Base-by-base conservation (phyloP, 768 basidiomycete species). In the Porphyrellus cyaneotinctus region DNA sequence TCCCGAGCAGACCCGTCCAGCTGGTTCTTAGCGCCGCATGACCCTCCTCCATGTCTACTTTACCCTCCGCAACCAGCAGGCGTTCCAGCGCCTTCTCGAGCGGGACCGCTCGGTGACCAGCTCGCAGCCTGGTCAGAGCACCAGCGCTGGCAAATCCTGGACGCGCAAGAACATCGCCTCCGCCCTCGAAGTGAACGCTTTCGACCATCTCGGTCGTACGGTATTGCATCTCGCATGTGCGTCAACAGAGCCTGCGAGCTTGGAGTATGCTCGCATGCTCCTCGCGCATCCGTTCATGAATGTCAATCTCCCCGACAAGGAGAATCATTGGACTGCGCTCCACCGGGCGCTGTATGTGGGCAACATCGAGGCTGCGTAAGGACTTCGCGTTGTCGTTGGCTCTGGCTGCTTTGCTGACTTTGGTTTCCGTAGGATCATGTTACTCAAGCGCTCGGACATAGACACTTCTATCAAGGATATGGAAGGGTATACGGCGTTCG, bases 401-500 rank as follows among this genome's bases (percentile, higher is more conserved):
- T 50, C 11, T 47, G 35, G 20, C 37, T 26, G 9, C 4, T 30
- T 6, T 47, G 28, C 48, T 63, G 56, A 73, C 53, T 50, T 67
- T 56, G 60, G 7, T 13, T 1, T n/a, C 12, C 22, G 58, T 47
- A 92, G 88, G 4, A 71, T 90, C 42, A 74, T 94, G 32, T 78
- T 98, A 8, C 71, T 97, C 47, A 82, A 86, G 61, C 81, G 84
- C 35, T 62, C 77, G 20, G 92, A 95, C 61, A 82, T 82, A 22
- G 90, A 97, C 65, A 70, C 75, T 0, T 71, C 78, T 6, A 58
- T 88, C 52, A 92, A 91, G 65, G 95, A 97, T 63, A 63, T 75
- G 26, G 95, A 97, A 59, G 95, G 90, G 0, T 88, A 95, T 67
- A 92, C 91, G 0, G 84, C 93, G 0, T 92, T 92, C 56, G 95